Evolutionary conservation across 345 rosid genomes (phyloP).

Genomic region (Melastoma malabathricum): DNA sequence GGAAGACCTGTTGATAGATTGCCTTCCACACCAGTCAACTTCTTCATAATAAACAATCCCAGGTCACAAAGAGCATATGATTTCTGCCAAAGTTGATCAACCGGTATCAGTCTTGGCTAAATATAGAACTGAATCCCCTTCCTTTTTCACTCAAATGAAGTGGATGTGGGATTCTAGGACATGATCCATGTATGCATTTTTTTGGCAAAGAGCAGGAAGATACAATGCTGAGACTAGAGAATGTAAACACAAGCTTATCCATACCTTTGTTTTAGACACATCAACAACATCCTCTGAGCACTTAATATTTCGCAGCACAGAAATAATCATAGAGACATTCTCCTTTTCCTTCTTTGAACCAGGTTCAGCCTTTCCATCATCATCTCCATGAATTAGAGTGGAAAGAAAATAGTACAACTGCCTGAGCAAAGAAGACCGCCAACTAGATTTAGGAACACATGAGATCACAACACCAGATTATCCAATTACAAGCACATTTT

Average conservation of each 20-base stretch:
- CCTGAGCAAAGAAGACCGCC: conserved; percentile 25
- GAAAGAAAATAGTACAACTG: conserved; percentile 53
- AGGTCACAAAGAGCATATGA: conserved; percentile 85
- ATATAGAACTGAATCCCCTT: no score
- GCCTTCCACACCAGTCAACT: conserved; percentile 34
- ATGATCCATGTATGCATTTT: no score
- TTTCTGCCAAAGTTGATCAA: conserved; percentile 35
- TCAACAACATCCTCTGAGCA: conserved; percentile 64
- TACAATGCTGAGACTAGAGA: not conserved
- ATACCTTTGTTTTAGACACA: conserved; percentile 70
- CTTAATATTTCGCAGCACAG: conserved; percentile 47
- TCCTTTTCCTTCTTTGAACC: conserved; percentile 45
- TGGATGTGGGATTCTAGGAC: no score
- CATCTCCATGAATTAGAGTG: conserved; percentile 67
- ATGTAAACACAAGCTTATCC: not conserved
- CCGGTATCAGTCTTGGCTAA: no score
- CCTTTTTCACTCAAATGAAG: no score
- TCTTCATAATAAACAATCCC: conserved; percentile 59
- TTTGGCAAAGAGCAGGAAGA: no score
- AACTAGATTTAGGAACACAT: no score
- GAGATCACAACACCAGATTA: no score
- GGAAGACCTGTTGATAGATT: conserved; percentile 24
- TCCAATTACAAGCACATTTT: no score
- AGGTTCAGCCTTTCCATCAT: conserved; percentile 62
- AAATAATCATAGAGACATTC: conserved; percentile 30